Conservation (phyloP, 164 flowering plant species). For the Umbilicus rupestris region DNA sequence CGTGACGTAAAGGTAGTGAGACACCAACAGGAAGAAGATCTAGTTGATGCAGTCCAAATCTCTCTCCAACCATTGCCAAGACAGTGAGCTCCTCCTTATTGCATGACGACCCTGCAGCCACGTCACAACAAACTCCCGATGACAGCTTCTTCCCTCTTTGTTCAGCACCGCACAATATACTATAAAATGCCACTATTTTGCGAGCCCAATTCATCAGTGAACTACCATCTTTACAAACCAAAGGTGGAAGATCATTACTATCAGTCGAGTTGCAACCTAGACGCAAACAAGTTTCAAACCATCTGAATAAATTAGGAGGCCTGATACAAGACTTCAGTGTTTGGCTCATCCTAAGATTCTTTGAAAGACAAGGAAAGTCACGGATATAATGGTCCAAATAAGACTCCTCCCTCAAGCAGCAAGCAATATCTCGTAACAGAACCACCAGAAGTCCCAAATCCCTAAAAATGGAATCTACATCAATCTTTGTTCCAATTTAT, state of each 20-base stretch:
- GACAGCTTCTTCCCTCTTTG: slow-evolving; percentile 53
- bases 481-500: neutral
- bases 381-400: slow-evolving; percentile 85
- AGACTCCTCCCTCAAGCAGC: slow-evolving; percentile 45
- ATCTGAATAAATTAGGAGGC: slow-evolving; percentile 80
- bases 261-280: slow-evolving; percentile 46
- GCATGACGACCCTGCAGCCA: slow-evolving; percentile 61
- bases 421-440: slow-evolving; percentile 56
- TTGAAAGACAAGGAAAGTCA: slow-evolving; percentile 67
- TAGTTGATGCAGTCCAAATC: slow-evolving; percentile 74
- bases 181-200: slow-evolving; percentile 78
- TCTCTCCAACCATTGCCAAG: slow-evolving; percentile 96
- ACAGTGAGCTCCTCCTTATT: slow-evolving; percentile 63
- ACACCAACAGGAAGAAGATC: slow-evolving; percentile 85
- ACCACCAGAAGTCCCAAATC: slow-evolving; percentile 62
- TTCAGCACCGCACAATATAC: slow-evolving; percentile 63
- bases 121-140: slow-evolving; percentile 59
- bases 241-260: slow-evolving; percentile 55
- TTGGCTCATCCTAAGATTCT: slow-evolving; percentile 17
- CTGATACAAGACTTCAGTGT: slow-evolving; percentile 22
- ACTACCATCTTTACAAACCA: slow-evolving; percentile 51
- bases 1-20: slow-evolving; percentile 93
- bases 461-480: slow-evolving; percentile 33
- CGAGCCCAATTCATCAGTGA: slow-evolving; percentile 64
- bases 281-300: slow-evolving; percentile 76